Evolutionary conservation across 805 yeast species (phyloP).

Genomic region (Metschnikowia kunwiensis): DNA sequence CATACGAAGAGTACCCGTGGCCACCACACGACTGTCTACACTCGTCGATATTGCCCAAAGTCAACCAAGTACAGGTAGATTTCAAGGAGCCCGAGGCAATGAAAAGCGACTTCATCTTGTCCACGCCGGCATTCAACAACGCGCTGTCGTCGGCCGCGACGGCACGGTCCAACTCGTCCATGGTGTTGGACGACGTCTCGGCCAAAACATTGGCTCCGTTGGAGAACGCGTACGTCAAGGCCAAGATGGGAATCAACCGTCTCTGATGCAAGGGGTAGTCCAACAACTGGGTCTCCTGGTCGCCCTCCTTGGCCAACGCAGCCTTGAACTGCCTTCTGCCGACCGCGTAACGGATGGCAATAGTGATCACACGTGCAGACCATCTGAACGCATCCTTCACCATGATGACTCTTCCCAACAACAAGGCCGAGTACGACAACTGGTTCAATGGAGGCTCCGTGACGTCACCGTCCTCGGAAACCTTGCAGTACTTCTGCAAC

Average conservation of each 20-base stretch:
- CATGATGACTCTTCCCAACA: slow-evolving; percentile 90
- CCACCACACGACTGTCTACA: slow-evolving; percentile 95
- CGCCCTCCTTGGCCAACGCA: slow-evolving; percentile 31
- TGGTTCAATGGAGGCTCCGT: slow-evolving; percentile 82
- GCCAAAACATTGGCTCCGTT: slow-evolving; percentile 66
- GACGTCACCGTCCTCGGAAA: slow-evolving; percentile 66
- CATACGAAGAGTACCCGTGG: slow-evolving; percentile 91
- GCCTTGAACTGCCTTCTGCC: slow-evolving; percentile 81
- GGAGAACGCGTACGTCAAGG: slow-evolving; percentile 72
- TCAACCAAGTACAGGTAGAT: slow-evolving; percentile 86
- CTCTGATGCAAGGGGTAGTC: slow-evolving; percentile 89
- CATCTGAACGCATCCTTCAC: slow-evolving; percentile 79
- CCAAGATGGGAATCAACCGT: slow-evolving; percentile 80
- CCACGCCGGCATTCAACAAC: slow-evolving; percentile 46
- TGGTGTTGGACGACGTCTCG: slow-evolving; percentile 46
- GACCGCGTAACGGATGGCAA: slow-evolving; percentile 85
- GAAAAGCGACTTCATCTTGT: slow-evolving; percentile 71
- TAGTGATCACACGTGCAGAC: slow-evolving; percentile 74
- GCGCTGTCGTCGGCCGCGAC: slow-evolving; percentile 48
- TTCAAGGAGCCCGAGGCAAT: slow-evolving; percentile 84
- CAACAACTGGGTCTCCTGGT: slow-evolving; percentile 65
- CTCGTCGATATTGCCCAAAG: slow-evolving; percentile 78
- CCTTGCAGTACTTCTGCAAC: slow-evolving; percentile 76
- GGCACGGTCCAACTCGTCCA: slow-evolving; percentile 53
- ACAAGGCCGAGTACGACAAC: slow-evolving; percentile 79